phyloP scores from a whole-genome alignment of 805 yeast species.

The Yamadazyma insecticola region DNA sequence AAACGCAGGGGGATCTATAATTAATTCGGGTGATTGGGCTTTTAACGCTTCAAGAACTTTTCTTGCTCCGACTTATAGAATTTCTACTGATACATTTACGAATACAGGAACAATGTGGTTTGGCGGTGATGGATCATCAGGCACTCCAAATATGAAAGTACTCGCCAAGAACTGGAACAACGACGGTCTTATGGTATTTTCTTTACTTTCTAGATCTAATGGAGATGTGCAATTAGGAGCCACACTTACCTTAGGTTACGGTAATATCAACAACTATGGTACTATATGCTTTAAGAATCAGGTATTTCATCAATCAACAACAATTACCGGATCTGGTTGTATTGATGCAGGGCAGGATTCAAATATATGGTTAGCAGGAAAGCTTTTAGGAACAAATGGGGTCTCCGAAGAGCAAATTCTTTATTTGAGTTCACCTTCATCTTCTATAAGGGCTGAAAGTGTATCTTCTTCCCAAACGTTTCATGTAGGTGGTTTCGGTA shows the following conservation, averaged over 20 bases:
- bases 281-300: conserved; percentile 21
- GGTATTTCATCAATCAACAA: conserved; percentile 17
- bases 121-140: conserved; percentile 12
- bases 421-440: conserved; percentile 9
- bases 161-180: conserved; percentile 10
- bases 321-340: conserved; percentile 25
- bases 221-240: conserved; percentile 14
- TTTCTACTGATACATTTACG: conserved; percentile 4
- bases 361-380: conserved; percentile 6
- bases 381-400: conserved; percentile 1
- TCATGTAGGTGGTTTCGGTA: conserved; percentile 17
- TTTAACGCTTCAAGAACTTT: conserved; percentile 13
- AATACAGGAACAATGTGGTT: conserved; percentile 17
- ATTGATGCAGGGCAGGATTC: conserved; percentile 13
- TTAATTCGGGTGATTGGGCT: conserved; percentile 12
- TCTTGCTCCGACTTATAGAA: conserved; percentile 10
- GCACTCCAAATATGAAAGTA: conserved; percentile 6
- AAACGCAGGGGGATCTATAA: conserved; percentile 4
- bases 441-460: conserved; percentile 9
- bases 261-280: conserved; percentile 16
- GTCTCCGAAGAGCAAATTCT: conserved; percentile 11
- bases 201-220: conserved; percentile 12
- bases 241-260: conserved; percentile 1
- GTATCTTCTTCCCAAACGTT: conserved; percentile 4
- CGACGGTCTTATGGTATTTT: conserved; percentile 16